Conservation (phyloP, 2,329 filamentous ascomycete species). For the Dothistroma pini region DNA sequence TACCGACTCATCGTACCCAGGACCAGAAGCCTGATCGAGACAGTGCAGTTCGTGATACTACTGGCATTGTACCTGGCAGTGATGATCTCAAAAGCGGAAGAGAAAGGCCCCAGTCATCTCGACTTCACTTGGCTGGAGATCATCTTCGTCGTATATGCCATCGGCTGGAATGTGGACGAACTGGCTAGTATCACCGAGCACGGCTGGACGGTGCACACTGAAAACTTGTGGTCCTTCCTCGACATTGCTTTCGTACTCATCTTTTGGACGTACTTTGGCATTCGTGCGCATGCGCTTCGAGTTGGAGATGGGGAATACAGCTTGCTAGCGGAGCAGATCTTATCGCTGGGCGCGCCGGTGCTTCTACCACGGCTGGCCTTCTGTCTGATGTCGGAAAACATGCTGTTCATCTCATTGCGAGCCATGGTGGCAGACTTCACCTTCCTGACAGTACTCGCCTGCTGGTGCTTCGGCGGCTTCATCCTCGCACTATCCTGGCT, state of each 20-base stretch:
- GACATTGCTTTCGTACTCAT: constrained; percentile 74
- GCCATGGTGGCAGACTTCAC: constrained; percentile 86
- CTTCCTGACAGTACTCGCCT: constrained; percentile 68
- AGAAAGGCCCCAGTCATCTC: constrained; percentile 35
- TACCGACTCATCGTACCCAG: constrained; percentile 80
- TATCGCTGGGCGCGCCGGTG: constrained; percentile 75
- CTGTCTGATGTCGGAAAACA: constrained; percentile 76
- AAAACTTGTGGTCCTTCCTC: constrained; percentile 85
- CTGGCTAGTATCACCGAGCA: constrained; percentile 74
- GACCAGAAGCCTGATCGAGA: constrained; percentile 71
- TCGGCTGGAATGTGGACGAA: constrained; percentile 76
- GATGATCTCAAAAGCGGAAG: constrained; percentile 65
- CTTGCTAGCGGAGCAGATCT: constrained; percentile 63
- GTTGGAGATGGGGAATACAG: constrained; percentile 37
- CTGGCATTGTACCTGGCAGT: constrained; percentile 66
- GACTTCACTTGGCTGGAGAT: constrained; percentile 53
- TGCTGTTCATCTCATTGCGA: constrained; percentile 74
- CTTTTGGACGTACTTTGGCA: constrained; percentile 63
- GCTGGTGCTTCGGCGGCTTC: constrained; percentile 83
- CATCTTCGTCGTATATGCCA: constrained; percentile 67
- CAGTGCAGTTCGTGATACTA: constrained; percentile 67
- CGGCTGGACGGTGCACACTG: constrained; percentile 75
- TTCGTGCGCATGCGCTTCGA: constrained; percentile 64
- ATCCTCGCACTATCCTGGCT: constrained; percentile 77
- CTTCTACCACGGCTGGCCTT: constrained; percentile 77